Evolutionary conservation across 1,139 yeast genomes (phyloP).

Genomic region (Pichia sp.): DNA sequence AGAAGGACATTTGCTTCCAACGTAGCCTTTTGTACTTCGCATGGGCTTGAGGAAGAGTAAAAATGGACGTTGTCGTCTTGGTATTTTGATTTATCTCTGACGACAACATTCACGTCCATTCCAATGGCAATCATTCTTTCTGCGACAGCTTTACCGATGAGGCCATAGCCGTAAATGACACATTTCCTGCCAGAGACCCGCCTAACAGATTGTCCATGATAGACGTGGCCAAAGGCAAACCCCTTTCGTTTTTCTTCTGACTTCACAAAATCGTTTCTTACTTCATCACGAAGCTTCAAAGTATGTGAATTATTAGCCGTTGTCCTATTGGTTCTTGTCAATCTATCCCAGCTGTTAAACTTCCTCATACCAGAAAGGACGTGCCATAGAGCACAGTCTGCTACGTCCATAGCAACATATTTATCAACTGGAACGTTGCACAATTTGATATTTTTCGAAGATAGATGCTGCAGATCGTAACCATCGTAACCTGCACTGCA

Average conservation of each 20-base stretch:
- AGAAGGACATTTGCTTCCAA: slow-evolving; percentile 51
- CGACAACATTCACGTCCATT: slow-evolving; percentile 41
- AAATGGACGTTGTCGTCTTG: background rate
- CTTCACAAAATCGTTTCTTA: slow-evolving; percentile 9
- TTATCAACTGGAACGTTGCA: slow-evolving; percentile 60
- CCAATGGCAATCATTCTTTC: slow-evolving; percentile 53
- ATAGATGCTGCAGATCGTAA: slow-evolving; percentile 44
- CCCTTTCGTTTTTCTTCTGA: slow-evolving; percentile 13
- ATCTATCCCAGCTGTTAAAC: slow-evolving; percentile 46
- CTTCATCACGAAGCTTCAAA: slow-evolving; percentile 17
- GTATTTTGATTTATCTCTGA: slow-evolving; percentile 11
- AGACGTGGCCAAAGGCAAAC: slow-evolving; percentile 38
- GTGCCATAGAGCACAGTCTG: slow-evolving; percentile 64
- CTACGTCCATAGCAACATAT: slow-evolving; percentile 63
- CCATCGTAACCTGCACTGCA: slow-evolving; percentile 72
- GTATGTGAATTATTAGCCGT: slow-evolving; percentile 4
- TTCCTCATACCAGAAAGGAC: slow-evolving; percentile 60
- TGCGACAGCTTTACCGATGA: slow-evolving; percentile 67
- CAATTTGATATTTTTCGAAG: slow-evolving; percentile 45
- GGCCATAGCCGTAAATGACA: slow-evolving; percentile 74
- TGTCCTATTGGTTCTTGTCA: slow-evolving; percentile 31
- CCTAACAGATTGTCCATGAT: slow-evolving; percentile 37
- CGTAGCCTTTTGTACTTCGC: slow-evolving; percentile 35
- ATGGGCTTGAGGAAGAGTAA: background rate
- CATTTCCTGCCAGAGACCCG: slow-evolving; percentile 30